A percentile compares a stretch with the other conserved stretches of the same genome.
These are phyloP conservation scores for Hypericum androsaemum DNA, from an alignment of 345 rosid genomes.

Conservation along the genomic window DNA sequence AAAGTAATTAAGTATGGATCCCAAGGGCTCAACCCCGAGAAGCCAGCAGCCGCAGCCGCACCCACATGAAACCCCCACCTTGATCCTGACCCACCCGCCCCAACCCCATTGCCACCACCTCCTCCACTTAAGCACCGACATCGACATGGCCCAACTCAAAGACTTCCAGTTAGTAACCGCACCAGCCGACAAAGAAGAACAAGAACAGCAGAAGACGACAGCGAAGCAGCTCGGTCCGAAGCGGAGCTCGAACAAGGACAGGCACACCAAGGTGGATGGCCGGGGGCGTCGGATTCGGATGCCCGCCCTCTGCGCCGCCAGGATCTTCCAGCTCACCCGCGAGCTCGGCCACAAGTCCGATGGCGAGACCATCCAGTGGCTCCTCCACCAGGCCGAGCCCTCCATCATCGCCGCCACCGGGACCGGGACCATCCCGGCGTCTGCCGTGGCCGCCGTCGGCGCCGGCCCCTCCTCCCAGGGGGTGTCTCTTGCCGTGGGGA, in stretches of 20 bases:
- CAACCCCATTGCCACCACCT: conserved; percentile 13
- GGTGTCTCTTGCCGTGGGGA: conserved; percentile 50
- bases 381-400: conserved; percentile 89
- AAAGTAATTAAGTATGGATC: conserved; percentile 33
- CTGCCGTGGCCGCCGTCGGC: conserved; percentile 63
- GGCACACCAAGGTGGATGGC: conserved; percentile 95
- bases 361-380: conserved; percentile 96
- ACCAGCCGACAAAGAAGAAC: conserved; percentile 30
- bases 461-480: conserved; percentile 53
- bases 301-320: conserved; percentile 98
- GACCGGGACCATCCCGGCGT: conserved; percentile 89
- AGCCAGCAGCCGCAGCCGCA: not conserved
- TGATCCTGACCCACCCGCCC: conserved; percentile 39
- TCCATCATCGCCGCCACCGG: conserved; percentile 90
- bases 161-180: too few relatives aligned
- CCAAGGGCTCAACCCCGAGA: conserved; percentile 40
- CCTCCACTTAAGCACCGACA: conserved; percentile 20
- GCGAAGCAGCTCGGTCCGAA: conserved; percentile 60
- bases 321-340: conserved; percentile 92
- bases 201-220: conserved; percentile 54
- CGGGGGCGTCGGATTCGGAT: conserved; percentile 90
- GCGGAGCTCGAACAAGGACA: conserved; percentile 86
- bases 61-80: conserved; percentile 41
- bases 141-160: too few relatives aligned
- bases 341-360: conserved; percentile 98